phyloP scores from a whole-genome alignment of 2,329 filamentous ascomycete species.

The Waltergamsia citrina region DNA sequence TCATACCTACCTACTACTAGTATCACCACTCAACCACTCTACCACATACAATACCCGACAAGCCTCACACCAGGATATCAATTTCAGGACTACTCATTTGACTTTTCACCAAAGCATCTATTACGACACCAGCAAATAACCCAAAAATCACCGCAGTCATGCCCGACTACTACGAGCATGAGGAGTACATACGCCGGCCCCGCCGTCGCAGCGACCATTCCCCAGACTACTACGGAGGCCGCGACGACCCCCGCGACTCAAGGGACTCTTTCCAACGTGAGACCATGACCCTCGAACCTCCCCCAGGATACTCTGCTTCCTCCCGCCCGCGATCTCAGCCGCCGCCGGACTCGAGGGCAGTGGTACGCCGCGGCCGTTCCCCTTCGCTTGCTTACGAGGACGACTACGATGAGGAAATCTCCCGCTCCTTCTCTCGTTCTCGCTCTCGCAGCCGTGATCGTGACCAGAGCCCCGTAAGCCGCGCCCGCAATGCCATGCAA shows the following conservation, averaged over 20 bases:
- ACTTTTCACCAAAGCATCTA: too few relatives aligned
- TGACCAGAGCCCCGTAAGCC: constrained; percentile 22
- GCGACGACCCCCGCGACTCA: constrained; percentile 10
- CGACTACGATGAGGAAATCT: constrained; percentile 5
- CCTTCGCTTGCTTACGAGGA: constrained; percentile 7
- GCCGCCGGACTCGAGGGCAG: constrained; percentile 14
- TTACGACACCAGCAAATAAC: not conserved
- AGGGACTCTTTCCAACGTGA: constrained; percentile 16
- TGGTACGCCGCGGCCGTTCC: constrained; percentile 12
- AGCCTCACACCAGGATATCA: too few relatives aligned
- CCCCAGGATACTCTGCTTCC: constrained; percentile 7
- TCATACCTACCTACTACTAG: too few relatives aligned
- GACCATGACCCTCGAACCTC: constrained; percentile 17
- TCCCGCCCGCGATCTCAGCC: constrained; percentile 22
- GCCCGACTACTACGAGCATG: constrained; percentile 15
- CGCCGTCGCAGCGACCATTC: constrained; percentile 11
- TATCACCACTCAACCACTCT: too few relatives aligned
- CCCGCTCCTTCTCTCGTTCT: constrained; percentile 8
- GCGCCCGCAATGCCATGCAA: constrained; percentile 30
- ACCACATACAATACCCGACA: too few relatives aligned
- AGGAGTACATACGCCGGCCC: constrained; percentile 12
- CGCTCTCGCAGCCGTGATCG: constrained; percentile 14
- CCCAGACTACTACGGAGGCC: constrained; percentile 7
- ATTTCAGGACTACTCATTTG: too few relatives aligned
- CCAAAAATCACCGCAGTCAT: too few relatives aligned